These are phyloP conservation scores for Debaryomycetaceae sp. DNA, from an alignment of 1,139 yeast species.

Conservation along the genomic window DNA sequence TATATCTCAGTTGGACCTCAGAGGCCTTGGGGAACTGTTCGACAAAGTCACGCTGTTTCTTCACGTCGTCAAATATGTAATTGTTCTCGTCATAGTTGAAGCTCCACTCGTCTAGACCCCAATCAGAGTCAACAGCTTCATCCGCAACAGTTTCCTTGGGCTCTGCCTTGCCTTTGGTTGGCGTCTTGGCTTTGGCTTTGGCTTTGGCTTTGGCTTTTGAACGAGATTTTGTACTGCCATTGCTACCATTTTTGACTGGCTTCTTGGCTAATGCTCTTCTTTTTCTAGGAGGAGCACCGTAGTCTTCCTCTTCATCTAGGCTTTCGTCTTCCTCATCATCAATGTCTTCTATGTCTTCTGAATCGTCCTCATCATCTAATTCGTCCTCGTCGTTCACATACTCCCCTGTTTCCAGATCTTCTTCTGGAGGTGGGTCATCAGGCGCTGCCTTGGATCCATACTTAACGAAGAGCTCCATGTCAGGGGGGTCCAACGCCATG, in stretches of 20 bases:
- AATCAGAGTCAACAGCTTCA: constrained; percentile 37
- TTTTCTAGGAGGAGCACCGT: constrained; percentile 2
- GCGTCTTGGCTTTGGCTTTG: constrained; percentile 17
- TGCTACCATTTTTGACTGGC: constrained; percentile 4
- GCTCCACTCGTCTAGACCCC: constrained; percentile 39
- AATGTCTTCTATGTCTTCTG: constrained; percentile 9
- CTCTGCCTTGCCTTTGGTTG: constrained; percentile 2
- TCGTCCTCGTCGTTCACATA: constrained; percentile 19
- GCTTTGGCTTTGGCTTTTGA: constrained; percentile 16
- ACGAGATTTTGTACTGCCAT: constrained; percentile 3
- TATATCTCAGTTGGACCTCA: constrained; percentile 16
- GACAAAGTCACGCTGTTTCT: constrained; percentile 26
- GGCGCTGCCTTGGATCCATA: constrained; percentile 43
- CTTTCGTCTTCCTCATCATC: constrained; percentile 11
- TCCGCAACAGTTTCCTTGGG: constrained; percentile 21
- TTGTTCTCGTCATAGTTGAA: constrained; percentile 26
- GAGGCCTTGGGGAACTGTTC: constrained; percentile 22
- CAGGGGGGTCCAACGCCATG: constrained; percentile 42
- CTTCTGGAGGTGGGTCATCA: constrained; percentile 11
- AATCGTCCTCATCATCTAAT: constrained; percentile 15
- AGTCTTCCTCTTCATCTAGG: constrained; percentile 13
- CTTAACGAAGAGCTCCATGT: constrained; percentile 37
- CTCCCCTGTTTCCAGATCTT: constrained; percentile 14
- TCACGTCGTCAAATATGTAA: constrained; percentile 32
- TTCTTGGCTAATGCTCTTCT: constrained; percentile 4